Evolutionary conservation across 2,329 filamentous ascomycete species (phyloP), one percentile per base, ranked within the genome.

Genomic region (Tothia fuscella): DNA sequence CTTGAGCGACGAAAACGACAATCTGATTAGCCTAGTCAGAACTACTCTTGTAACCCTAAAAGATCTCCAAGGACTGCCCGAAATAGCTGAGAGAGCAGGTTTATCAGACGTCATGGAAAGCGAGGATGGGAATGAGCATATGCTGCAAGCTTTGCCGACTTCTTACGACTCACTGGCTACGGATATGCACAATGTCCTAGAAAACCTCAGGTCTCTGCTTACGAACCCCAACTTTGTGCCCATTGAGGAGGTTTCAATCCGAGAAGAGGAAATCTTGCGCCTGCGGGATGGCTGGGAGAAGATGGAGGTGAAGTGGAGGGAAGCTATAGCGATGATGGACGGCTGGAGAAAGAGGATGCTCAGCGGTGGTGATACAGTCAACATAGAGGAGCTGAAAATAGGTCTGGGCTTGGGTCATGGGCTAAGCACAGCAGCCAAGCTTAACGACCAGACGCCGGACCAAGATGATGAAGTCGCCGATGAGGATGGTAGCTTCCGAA

Each of bases 201-300:
- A 82, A 25, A 86, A 93, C 55, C 72, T 98, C 48, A 76, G 82
- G 49, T 81, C 74, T 2, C 75, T 98, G 28, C 69, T 98, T 33
- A 95, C 87, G 6, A 96, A 96, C 54, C 91, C 91, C 1, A 93
- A 88, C 2, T 98, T 96, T 57, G 91, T 95, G 12, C 84, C 89
- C 0, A 76, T 96, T 17, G 91, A 96, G 53, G 91, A 96, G 58
- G 86, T 98, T 2, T 80, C 93, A 54, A 65, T 87, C n/a, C 78
- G 89, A 42, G 89, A 98, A 49, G 82, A 93, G 46, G 88, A 95
- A 57, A 96, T 98, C 49, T 71, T 74, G 40, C 75, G 84, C 39
- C 68, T 98, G 36, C 78, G 85, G 42, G 76, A 82, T 42, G 86
- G 88, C 13, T 93, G 89, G 81, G 83, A 93, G 57, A 87, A 82